Conservation (phyloP, 108 stramenopile genomes). For the Skeletonema marinoi region DNA sequence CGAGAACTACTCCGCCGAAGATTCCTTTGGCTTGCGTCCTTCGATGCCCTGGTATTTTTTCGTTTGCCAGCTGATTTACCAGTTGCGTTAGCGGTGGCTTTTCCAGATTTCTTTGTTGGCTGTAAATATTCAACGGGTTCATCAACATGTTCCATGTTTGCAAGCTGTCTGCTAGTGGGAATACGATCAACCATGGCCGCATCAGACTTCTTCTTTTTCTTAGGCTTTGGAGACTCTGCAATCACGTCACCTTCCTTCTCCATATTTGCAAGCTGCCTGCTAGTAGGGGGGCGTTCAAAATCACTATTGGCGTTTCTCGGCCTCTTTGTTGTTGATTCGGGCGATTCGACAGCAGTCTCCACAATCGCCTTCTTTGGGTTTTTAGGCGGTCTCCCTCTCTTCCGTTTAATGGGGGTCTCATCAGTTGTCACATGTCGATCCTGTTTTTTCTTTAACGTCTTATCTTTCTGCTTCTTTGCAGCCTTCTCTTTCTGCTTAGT, state of each 20-base stretch:
- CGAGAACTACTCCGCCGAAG: not conserved
- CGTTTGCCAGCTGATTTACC: constrained; percentile 1
- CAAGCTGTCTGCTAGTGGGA: constrained; percentile 1
- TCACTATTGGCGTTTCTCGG: constrained; percentile 4
- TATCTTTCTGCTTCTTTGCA: not conserved
- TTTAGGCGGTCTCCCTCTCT: constrained; percentile 11
- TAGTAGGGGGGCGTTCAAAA: not conserved
- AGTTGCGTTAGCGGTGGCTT: not conserved
- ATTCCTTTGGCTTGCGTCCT: not conserved
- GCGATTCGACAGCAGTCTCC: not conserved
- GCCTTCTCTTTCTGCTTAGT: not conserved
- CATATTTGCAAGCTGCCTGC: constrained; percentile 5
- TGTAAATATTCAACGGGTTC: constrained; percentile 1
- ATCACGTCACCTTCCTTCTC: constrained; percentile 2
- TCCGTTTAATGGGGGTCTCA: constrained; percentile 38
- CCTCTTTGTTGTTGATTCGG: constrained; percentile 9
- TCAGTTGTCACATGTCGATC: not conserved
- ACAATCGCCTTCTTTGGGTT: not conserved
- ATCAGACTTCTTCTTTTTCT: constrained; percentile 5
- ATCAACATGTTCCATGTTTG: constrained; percentile 1
- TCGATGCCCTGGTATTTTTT: constrained; percentile 5
- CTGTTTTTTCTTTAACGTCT: not conserved
- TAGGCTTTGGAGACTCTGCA: constrained; percentile 1
- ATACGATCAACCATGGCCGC: not conserved
- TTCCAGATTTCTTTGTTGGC: constrained; percentile 8